phyloP scores from a whole-genome alignment of 352 stramenopile species.

The Peronospora tabacina region DNA sequence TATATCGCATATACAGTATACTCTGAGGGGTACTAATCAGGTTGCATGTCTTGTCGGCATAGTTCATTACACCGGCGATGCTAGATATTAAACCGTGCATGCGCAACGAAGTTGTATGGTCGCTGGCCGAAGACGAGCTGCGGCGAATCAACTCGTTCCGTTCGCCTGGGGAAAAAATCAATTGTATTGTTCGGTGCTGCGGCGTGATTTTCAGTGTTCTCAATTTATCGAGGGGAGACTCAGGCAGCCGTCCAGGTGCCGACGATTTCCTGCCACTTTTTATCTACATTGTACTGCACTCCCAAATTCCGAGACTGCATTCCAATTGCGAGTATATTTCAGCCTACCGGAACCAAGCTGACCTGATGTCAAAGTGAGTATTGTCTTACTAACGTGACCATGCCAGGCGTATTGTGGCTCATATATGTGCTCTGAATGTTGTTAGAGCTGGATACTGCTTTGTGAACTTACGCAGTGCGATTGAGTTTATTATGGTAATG shows the following conservation, averaged over 20 bases:
- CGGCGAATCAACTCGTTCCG: conserved; percentile 84
- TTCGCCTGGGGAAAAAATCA: conserved; percentile 86
- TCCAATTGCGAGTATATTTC: conserved; percentile 91
- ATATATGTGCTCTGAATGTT: conserved; percentile 4
- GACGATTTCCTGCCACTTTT: conserved; percentile 91
- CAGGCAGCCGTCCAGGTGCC: conserved; percentile 53
- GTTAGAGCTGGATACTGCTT: conserved; percentile 86
- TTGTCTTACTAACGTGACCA: background rate
- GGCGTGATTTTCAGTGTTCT: conserved; percentile 88
- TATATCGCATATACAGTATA: background rate
- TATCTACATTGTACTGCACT: conserved; percentile 89
- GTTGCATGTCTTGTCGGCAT: background rate
- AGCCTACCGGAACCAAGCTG: conserved; percentile 76
- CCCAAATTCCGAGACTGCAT: conserved; percentile 75
- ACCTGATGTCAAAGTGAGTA: conserved; percentile 86
- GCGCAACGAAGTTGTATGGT: conserved; percentile 86
- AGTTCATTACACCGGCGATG: conserved; percentile 72
- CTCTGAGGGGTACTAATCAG: background rate
- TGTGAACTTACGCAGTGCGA: conserved; percentile 84
- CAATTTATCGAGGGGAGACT: conserved; percentile 68
- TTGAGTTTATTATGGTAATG: conserved; percentile 87
- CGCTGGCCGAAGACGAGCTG: conserved; percentile 84
- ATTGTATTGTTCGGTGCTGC: conserved; percentile 82
- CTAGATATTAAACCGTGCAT: conserved; percentile 88
- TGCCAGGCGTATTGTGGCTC: conserved; percentile 1